Base-by-base conservation (phyloP, 2,329 filamentous ascomycete genomes). In the Endothia cerciana region DNA sequence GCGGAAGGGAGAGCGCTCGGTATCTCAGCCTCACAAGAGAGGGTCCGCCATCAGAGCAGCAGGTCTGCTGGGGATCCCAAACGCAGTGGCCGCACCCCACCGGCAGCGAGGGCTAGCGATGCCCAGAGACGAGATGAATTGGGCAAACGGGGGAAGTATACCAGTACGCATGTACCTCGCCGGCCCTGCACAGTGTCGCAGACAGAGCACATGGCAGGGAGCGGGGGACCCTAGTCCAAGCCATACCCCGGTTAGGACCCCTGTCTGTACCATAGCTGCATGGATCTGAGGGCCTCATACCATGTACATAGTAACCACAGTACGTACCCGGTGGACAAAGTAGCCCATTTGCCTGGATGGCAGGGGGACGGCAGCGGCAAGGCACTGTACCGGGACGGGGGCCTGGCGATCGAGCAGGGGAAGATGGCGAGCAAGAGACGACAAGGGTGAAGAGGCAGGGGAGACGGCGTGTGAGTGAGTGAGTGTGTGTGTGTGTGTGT, bases 111-210 rank as follows among this genome's bases (percentile, higher is more conserved):
- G 40, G 17, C 47, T 43, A 88, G 87, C 69, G 88, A 93, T 71
- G 89, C 92, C 70, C 89, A 91, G 75, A 62, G 65, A 65, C 53
- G 53, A 67, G 59, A 65, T 55, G 62, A 62, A 53, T 30, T 38
- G n/a, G 38, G 38, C 25, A 58, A 38, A 65, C 25, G 33, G 15
- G 28, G 47, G 47, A 19, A 22, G 22, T 41, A 58, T n/a, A 11
- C 22, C 1, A 40, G 36, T 11, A 58, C n/a, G 6, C 45, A 60
- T 19, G 51, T 55, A 55, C 30, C 51, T 36, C 28, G 6, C 11
- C 8, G 33, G 40, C 62, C 57, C 57, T 64, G 56, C 57, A 65
- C 65, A 66, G 65, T 66, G 65, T 51, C 61, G 41, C 41, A 60
- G 55, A 60, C 41, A 58, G 8, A 59, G 38, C 65, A 60, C 57